Percentiles rank a stretch among this genome's conserved stretches.
Evolutionary conservation across 2,329 filamentous ascomycete species (phyloP).

Genomic region (Aspergillus sp.): DNA sequence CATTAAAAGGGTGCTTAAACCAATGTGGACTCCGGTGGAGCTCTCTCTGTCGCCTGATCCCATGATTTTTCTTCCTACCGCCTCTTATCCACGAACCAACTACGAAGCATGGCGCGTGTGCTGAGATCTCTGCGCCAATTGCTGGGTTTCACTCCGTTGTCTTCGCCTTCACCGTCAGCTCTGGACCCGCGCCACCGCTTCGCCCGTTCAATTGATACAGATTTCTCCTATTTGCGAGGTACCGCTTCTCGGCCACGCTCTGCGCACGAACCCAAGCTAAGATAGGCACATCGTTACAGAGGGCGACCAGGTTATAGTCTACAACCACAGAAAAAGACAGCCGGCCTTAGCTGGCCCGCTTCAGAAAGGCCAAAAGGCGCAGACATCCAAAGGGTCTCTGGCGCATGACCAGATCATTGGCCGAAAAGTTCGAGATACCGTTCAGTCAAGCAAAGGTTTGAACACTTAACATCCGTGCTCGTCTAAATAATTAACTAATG

Average conservation of each 20-base stretch:
- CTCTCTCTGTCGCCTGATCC: not conserved
- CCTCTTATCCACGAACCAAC: not conserved
- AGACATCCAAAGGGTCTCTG: conserved; percentile 38
- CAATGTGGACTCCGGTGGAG: conserved; percentile 8
- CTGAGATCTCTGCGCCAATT: conserved; percentile 32
- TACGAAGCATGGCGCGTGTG: conserved; percentile 33
- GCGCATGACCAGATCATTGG: conserved; percentile 63
- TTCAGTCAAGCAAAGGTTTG: conserved; percentile 54
- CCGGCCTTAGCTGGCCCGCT: conserved; percentile 45
- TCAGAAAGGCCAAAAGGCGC: conserved; percentile 34
- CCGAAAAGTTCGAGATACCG: conserved; percentile 57
- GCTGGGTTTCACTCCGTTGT: conserved; percentile 22
- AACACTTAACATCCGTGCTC: not conserved
- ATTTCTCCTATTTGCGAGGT: conserved; percentile 42
- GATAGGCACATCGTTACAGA: conserved; percentile 26
- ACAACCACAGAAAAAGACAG: conserved; percentile 29
- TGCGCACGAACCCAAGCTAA: not conserved
- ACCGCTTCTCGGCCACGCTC: conserved; percentile 1
- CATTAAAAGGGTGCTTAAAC: conserved; percentile 3
- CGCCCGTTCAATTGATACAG: conserved; percentile 33
- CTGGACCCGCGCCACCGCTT: conserved; percentile 12
- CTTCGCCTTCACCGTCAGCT: conserved; percentile 15
- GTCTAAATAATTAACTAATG: not conserved
- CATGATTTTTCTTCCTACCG: conserved; percentile 4
- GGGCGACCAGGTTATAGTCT: conserved; percentile 45